A percentile compares a stretch with the other conserved stretches of the same genome.
Conservation (phyloP, 495 filamentous ascomycete species). For the Penicillium fimorum region DNA sequence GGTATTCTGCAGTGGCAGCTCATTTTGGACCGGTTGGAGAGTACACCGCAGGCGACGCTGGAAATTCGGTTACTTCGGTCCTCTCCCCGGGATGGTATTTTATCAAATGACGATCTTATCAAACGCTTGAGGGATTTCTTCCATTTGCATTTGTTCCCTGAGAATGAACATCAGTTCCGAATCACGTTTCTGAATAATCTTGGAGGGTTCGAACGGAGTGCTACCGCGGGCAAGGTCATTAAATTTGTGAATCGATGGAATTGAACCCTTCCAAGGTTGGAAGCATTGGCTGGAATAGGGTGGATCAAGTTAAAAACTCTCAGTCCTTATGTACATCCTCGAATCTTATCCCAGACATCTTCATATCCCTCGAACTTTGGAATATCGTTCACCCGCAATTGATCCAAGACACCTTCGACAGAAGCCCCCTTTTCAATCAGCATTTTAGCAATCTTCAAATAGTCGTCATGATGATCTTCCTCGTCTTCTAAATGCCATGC, state of each 20-base stretch:
- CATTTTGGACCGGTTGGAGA: conserved; percentile 29
- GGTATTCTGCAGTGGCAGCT: conserved; percentile 41
- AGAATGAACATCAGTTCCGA: background rate
- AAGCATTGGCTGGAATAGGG: background rate
- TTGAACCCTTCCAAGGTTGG: background rate
- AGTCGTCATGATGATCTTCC: background rate
- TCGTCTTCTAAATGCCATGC: background rate
- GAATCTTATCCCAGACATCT: background rate
- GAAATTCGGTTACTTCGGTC: background rate
- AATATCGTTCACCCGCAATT: background rate
- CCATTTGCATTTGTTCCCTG: background rate
- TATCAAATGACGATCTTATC: background rate
- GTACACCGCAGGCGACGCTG: background rate
- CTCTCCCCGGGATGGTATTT: background rate
- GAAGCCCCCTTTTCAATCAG: background rate
- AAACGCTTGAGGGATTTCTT: background rate
- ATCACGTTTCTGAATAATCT: background rate
- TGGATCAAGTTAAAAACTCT: background rate
- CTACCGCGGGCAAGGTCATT: background rate
- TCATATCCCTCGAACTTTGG: background rate
- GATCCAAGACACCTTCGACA: background rate
- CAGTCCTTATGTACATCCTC: background rate
- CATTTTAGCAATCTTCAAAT: background rate
- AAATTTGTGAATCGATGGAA: background rate
- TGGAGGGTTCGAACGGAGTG: background rate